Base-by-base conservation (phyloP, 2,329 filamentous ascomycete genomes). In the Dothistroma septosporum region DNA sequence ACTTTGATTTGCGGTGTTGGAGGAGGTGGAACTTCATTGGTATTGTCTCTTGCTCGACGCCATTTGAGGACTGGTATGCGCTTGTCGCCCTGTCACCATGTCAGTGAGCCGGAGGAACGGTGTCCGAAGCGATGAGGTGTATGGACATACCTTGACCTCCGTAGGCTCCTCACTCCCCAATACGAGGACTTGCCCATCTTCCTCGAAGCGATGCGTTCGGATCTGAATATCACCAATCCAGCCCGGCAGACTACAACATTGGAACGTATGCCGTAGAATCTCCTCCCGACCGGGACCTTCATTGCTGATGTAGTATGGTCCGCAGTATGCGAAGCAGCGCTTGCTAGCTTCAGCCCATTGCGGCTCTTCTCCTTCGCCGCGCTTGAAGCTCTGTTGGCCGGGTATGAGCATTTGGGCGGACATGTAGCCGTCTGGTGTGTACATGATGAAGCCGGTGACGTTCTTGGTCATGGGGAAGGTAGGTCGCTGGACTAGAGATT, bases 331-430 rank as follows among this genome's bases (percentile, higher is more conserved):
- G 41, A 75, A 74, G 61, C 70, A 75, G 21, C 74, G 64, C 60
- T 75, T 75, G 14, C 71, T 73, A 4, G 74, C 74, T 54, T 76
- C 74, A 16, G 74, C 74, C 74, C 74, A 76, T 55, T 75, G 73
- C 44, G 73, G 67, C 57, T 75, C 74, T 57, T 75, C 73, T 16
- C 70, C 73, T 53, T 72, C 70, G 14, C 73, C 74, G 22, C 73
- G 72, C 61, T 73, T 73, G 70, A 75, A 75, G 56, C 64, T 69
- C 54, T 72, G 67, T 60, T 76, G 74, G 4, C 73, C 73, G 2
- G 74, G 74, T 10, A 73, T 75, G 49, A 73, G 63, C 65, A 76
- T 72, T 60, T 75, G 71, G 31, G 74, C 73, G 14, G 72, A 73
- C 71, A 76, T 73, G 67, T 76, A 74, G 31, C 74, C 73, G 62